These are phyloP conservation scores for Moesziomyces sp. DNA, from an alignment of 1,284 basidiomycete genomes.

Conservation along the genomic window DNA sequence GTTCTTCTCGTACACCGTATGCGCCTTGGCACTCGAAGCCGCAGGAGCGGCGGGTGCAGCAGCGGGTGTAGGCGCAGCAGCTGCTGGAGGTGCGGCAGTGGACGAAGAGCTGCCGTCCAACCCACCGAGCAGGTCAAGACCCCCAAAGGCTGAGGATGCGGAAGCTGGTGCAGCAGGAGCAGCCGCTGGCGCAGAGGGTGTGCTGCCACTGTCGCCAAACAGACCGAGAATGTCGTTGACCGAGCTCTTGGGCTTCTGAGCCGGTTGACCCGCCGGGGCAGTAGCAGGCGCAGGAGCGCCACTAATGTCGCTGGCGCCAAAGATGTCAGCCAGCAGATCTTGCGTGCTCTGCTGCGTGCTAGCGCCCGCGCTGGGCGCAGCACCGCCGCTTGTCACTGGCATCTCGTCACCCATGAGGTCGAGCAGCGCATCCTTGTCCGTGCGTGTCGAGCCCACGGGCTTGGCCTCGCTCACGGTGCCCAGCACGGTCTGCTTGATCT, in stretches of 20 bases:
- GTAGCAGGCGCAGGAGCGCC: constrained; percentile 66
- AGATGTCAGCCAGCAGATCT: constrained; percentile 92
- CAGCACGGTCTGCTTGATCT: constrained; percentile 73
- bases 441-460: constrained; percentile 59
- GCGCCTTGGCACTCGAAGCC: constrained; percentile 71
- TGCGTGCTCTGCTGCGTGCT: constrained; percentile 76
- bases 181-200: constrained; percentile 65
- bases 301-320: constrained; percentile 73
- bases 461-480: constrained; percentile 63
- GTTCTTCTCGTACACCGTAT: constrained; percentile 91
- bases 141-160: constrained; percentile 28
- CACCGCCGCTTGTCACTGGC: constrained; percentile 25
- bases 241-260: constrained; percentile 71
- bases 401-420: constrained; percentile 64
- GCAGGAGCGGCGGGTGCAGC: constrained; percentile 57
- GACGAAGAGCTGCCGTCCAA: constrained; percentile 19
- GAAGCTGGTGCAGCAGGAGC: constrained; percentile 36
- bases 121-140: constrained; percentile 65
- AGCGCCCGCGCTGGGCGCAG: constrained; percentile 6
- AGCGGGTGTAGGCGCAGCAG: constrained; percentile 75
- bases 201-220: constrained; percentile 74
- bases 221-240: constrained; percentile 92
- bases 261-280: constrained; percentile 15
- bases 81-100: constrained; percentile 68
- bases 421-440: constrained; percentile 57